A percentile compares a stretch with the other conserved stretches of the same genome.
Evolutionary conservation across 768 basidiomycete species (phyloP).

Genomic region (Tylopilus sp.): DNA sequence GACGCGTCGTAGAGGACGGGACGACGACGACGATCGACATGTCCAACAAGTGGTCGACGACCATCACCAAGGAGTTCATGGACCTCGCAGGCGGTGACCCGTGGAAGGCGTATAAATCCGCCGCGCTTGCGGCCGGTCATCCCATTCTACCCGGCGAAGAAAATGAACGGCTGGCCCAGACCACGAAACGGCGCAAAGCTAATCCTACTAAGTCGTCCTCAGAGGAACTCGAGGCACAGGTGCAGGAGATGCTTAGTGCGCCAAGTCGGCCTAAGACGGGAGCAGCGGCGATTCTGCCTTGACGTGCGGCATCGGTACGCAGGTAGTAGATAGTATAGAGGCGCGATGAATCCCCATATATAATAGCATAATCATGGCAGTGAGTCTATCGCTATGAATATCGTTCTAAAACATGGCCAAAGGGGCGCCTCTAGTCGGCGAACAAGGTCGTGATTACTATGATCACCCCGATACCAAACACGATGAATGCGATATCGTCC

Average conservation of each 20-base stretch:
- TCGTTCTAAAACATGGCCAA: neutral
- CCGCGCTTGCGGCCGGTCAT: slow-evolving; percentile 43
- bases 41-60: slow-evolving; percentile 64
- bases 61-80: slow-evolving; percentile 70
- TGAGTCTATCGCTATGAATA: neutral
- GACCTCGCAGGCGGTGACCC: slow-evolving; percentile 55
- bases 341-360: slow-evolving; percentile 1
- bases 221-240: slow-evolving; percentile 23
- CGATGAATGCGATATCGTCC: slow-evolving; percentile 65
- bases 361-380: slow-evolving; percentile 1
- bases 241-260: slow-evolving; percentile 30
- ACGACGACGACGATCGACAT: slow-evolving; percentile 45
- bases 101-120: slow-evolving; percentile 55
- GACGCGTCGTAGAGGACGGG: slow-evolving; percentile 44
- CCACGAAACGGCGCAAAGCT: slow-evolving; percentile 10
- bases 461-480: slow-evolving; percentile 72
- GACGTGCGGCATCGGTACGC: neutral
- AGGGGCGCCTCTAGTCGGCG: slow-evolving; percentile 10
- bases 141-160: slow-evolving; percentile 50
- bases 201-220: slow-evolving; percentile 11
- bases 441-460: slow-evolving; percentile 53
- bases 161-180: slow-evolving; percentile 20
- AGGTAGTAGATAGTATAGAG: neutral
- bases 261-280: slow-evolving; percentile 34
- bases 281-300: slow-evolving; percentile 39